These are phyloP conservation scores for Medicago arabica DNA, from an alignment of 306 rosid species.

Conservation along the genomic window DNA sequence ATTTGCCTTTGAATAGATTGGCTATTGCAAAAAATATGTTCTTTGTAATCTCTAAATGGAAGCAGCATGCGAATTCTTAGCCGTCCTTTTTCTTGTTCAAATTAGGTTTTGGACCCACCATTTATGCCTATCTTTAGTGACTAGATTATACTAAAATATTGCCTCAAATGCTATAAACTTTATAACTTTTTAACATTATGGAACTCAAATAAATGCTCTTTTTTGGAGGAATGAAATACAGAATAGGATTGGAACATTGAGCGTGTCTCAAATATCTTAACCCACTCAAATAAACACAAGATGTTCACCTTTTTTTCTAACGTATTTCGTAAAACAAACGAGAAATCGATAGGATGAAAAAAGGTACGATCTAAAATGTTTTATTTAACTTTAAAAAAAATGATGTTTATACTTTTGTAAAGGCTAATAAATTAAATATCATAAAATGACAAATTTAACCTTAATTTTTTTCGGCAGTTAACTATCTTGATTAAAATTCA, in stretches of 20 bases:
- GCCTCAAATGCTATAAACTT: constrained; percentile 39
- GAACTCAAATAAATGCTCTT: constrained; percentile 29
- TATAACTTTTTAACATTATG: constrained; percentile 43
- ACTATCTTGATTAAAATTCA: too few relatives aligned
- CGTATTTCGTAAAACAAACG: too few relatives aligned
- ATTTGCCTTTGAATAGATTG: not conserved
- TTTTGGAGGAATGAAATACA: not conserved
- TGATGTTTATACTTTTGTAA: too few relatives aligned
- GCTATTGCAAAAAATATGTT: not conserved
- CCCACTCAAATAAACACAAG: constrained; percentile 34
- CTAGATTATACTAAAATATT: constrained; percentile 43
- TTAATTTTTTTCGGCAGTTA: too few relatives aligned
- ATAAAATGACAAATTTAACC: too few relatives aligned
- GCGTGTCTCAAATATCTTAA: constrained; percentile 36
- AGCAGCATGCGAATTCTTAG: constrained; percentile 4
- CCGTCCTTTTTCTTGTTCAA: constrained; percentile 33
- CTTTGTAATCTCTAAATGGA: not conserved
- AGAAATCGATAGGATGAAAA: too few relatives aligned
- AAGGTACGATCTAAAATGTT: not conserved
- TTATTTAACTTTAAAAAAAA: constrained; percentile 13
- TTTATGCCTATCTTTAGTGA: constrained; percentile 36
- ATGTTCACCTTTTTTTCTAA: not conserved
- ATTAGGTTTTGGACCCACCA: constrained; percentile 48
- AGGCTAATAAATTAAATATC: too few relatives aligned
- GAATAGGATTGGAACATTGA: constrained; percentile 40